Evolutionary conservation across 768 basidiomycete genomes (phyloP).

Genomic region (Trametopsis cervina): DNA sequence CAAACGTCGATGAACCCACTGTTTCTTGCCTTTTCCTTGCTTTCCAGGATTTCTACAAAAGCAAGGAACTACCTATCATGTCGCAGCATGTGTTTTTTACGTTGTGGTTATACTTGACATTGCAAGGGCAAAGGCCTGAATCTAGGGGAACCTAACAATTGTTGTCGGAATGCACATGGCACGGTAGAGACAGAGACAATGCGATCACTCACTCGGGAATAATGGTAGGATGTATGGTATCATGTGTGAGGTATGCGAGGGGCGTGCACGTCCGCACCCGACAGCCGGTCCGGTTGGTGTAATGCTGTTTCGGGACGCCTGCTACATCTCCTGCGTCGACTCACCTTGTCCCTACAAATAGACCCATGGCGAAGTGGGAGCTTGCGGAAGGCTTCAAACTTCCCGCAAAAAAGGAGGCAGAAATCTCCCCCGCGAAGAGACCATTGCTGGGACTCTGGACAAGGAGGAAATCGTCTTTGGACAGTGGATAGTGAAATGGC

Average conservation of each 20-base stretch:
- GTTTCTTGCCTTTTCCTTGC: too few relatives aligned
- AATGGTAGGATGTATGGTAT: not conserved
- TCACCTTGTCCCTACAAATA: conserved; percentile 57
- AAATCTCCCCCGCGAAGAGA: conserved; percentile 46
- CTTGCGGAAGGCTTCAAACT: conserved; percentile 50
- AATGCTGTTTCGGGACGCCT: conserved; percentile 79
- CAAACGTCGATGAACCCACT: too few relatives aligned
- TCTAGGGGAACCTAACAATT: too few relatives aligned
- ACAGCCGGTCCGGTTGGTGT: conserved; percentile 39
- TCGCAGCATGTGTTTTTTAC: too few relatives aligned
- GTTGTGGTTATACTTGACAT: too few relatives aligned
- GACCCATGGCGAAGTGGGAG: conserved; percentile 80
- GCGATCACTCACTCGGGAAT: too few relatives aligned
- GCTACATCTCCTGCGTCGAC: conserved; percentile 85
- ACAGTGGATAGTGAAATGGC: conserved; percentile 77
- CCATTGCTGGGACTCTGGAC: conserved; percentile 71
- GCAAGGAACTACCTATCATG: too few relatives aligned
- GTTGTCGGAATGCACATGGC: too few relatives aligned
- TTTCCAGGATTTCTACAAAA: too few relatives aligned
- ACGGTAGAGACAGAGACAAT: too few relatives aligned
- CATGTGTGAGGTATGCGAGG: not conserved
- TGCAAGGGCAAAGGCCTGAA: too few relatives aligned
- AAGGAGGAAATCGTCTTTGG: conserved; percentile 54
- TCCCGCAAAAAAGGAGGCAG: conserved; percentile 28
- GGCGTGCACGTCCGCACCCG: not conserved